Conservation (phyloP, 768 basidiomycete species). For the Phlebiopsis flavidoalba region DNA sequence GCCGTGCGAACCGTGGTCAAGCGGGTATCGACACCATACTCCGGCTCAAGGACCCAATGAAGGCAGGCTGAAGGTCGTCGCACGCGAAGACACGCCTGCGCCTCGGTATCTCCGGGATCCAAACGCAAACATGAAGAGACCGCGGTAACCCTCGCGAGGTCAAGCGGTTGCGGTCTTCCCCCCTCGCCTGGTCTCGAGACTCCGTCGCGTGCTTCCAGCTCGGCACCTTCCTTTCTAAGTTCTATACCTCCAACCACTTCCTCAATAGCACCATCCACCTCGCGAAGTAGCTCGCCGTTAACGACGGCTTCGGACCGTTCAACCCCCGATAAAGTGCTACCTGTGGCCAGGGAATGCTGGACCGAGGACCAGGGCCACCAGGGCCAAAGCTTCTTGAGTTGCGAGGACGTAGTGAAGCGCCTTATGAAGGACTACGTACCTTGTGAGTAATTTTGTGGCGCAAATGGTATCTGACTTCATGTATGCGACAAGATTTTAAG, state of each 20-base stretch:
- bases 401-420: slow-evolving; percentile 55
- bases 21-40: slow-evolving; percentile 17
- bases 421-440: slow-evolving; percentile 65
- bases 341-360: slow-evolving; percentile 43
- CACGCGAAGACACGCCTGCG: slow-evolving; percentile 17
- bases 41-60: slow-evolving; percentile 9
- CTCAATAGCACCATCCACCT: slow-evolving; percentile 18
- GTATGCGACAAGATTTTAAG: slow-evolving; percentile 52
- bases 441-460: slow-evolving; percentile 40
- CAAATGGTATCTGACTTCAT: slow-evolving; percentile 12
- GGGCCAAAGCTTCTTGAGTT: slow-evolving; percentile 51
- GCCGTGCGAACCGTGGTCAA: slow-evolving; percentile 20
- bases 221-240: slow-evolving; percentile 9
- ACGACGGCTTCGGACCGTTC: slow-evolving; percentile 1
- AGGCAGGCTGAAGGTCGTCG: slow-evolving; percentile 18
- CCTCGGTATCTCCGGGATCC: slow-evolving; percentile 15
- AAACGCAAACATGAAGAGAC: slow-evolving; percentile 16
- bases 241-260: slow-evolving; percentile 10
- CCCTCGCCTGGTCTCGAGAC: slow-evolving; percentile 16
- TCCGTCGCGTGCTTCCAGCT: slow-evolving; percentile 17
- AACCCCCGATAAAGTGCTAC: slow-evolving; percentile 36
- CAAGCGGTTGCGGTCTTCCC: slow-evolving; percentile 9
- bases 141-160: not conserved
- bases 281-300: not conserved
- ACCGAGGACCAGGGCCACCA: slow-evolving; percentile 47